Evolutionary conservation across 2,329 filamentous ascomycete species (phyloP), one percentile per base, ranked within the genome.

Genomic region (Fusarium sp.): DNA sequence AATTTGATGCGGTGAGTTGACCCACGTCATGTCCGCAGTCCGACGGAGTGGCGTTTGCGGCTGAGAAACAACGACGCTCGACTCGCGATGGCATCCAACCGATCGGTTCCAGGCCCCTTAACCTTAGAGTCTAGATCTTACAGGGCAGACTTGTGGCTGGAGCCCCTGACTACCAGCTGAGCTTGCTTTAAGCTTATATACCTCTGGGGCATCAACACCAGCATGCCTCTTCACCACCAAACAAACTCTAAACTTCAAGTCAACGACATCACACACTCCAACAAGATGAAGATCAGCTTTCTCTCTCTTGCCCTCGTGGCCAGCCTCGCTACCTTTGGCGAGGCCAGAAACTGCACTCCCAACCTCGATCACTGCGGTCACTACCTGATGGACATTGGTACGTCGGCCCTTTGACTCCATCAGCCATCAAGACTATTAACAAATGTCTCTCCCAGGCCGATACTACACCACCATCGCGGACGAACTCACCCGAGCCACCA

Each of bases 251-350:
- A 52, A n/a, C 27, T 31, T 29, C 47, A 52, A 31, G 9, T 29
- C 47, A 29, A n/a, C 25, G 3, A 52, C 16, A 7, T 7, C 9
- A 52, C 47, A 52, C 25, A 52, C 25, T 52, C 25, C 47, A 2
- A 52, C 16, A 52, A 31, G 25, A 70, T 70, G 68, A 70, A 68
- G 27, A 61, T 70, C 47, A 47, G 59, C 11, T 20, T 54, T 33
- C 56, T 70, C 16, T 33, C 65, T 35, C 65, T 70, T 20, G 65
- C 65, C 45, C 36, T 70, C 22, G 68, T 70, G 31, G 68, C 68
- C 31, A 40, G 36, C 14, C 68, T 70, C 31, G 65, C 47, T 29
- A 56, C 68, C 16, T 70, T 70, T 56, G 54, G 60, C 20, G 68
- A 68, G 38, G 68, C 68, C 6, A 45, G 65, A 20, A 64, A 70